Evolutionary conservation across 2,329 filamentous ascomycete genomes (phyloP).

Genomic region (Monosporascus ibericus): DNA sequence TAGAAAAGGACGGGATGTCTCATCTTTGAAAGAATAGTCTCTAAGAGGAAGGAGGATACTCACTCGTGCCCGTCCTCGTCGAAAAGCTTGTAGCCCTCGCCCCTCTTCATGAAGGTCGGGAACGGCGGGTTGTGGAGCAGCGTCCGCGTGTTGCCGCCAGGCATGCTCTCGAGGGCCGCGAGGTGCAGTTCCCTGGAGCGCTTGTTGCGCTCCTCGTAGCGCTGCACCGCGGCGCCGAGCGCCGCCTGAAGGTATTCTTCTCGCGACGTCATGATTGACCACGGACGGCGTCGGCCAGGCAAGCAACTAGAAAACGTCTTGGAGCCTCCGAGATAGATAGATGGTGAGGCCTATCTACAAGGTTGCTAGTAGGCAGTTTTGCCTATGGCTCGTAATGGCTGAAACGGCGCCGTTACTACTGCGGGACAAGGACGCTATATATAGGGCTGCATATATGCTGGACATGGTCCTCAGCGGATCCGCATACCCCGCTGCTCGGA

Average conservation of each 20-base stretch:
- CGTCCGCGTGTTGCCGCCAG: slow-evolving; percentile 25
- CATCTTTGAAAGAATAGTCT: too few species aligned
- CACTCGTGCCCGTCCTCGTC: slow-evolving; percentile 35
- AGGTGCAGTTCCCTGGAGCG: slow-evolving; percentile 32
- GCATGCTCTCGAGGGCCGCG: slow-evolving; percentile 24
- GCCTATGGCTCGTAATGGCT: too few species aligned
- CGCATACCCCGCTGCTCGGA: too few species aligned
- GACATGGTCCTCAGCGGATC: too few species aligned
- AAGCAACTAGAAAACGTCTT: too few species aligned
- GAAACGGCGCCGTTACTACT: too few species aligned
- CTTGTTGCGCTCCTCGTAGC: slow-evolving; percentile 31
- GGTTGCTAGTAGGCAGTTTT: too few species aligned
- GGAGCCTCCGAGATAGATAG: too few species aligned
- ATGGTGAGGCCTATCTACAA: too few species aligned
- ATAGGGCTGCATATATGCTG: too few species aligned
- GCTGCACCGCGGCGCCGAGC: slow-evolving; percentile 26
- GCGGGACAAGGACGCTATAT: too few species aligned
- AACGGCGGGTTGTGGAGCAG: slow-evolving; percentile 34
- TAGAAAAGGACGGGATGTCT: not conserved
- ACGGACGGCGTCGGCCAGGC: not conserved
- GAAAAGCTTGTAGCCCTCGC: slow-evolving; percentile 28
- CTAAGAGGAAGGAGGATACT: slow-evolving; percentile 1
- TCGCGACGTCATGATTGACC: not conserved
- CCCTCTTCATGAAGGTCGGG: slow-evolving; percentile 34
- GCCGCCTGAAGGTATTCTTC: slow-evolving; percentile 15